Evolutionary conservation across 352 stramenopile species (phyloP).

Genomic region (Globisporangium nagaii): DNA sequence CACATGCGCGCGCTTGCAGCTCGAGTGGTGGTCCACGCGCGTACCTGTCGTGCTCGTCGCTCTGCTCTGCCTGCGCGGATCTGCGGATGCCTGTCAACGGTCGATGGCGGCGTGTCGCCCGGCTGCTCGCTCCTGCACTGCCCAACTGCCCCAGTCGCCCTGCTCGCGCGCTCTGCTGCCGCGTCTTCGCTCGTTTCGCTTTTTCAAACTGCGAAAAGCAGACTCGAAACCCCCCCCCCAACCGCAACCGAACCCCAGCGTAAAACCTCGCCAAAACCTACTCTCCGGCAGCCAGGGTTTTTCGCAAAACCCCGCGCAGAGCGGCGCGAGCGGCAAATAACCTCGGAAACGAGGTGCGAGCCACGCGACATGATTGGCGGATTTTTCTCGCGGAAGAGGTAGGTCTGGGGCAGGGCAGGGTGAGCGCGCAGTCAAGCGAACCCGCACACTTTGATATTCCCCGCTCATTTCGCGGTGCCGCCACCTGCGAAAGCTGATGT

Average conservation of each 20-base stretch:
- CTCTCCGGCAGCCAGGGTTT: neutral
- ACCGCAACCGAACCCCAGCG: slow-evolving; percentile 8
- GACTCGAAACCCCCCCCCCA: slow-evolving; percentile 1
- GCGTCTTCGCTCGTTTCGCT: neutral
- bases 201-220: slow-evolving; percentile 5
- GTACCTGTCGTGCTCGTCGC: no score
- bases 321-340: neutral
- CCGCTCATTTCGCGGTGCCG: neutral
- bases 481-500: slow-evolving; percentile 13
- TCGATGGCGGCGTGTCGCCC: no score
- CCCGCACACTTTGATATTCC: slow-evolving; percentile 5
- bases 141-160: no score
- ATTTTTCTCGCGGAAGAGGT: slow-evolving; percentile 29
- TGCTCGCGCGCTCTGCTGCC: neutral
- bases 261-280: no score
- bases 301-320: neutral
- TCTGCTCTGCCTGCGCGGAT: no score
- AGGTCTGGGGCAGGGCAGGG: slow-evolving; percentile 44
- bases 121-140: no score
- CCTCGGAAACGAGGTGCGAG: slow-evolving; percentile 9
- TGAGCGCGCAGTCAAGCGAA: slow-evolving; percentile 14
- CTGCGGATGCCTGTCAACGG: no score
- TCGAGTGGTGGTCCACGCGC: no score
- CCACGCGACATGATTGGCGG: slow-evolving; percentile 38
- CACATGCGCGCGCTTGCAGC: no score